Evolutionary conservation across 106 monocot species (phyloP), one percentile per base, ranked within the genome.

Genomic region (Triglochin maritima): DNA sequence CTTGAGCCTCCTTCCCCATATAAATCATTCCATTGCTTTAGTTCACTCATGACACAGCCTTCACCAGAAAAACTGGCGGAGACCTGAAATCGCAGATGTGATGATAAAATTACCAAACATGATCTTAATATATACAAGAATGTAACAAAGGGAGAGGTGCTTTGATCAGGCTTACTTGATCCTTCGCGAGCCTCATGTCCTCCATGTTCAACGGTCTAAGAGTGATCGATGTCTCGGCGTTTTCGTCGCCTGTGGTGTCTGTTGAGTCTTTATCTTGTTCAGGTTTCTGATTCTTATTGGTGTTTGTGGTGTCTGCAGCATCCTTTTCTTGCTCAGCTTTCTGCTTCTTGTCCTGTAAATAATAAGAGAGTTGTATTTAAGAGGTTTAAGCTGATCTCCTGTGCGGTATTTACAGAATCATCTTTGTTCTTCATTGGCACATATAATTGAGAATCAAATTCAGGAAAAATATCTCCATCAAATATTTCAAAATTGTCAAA

Each of bases 151-250:
- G 44, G 62, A 62, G 43, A 43, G 10, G 29, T 62, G 12, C 62
- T 4, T 11, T 5, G 44, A 12, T 7, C 12, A 16, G 46, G 66
- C 81, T 80, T 57, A 87, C 90, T 67, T 90, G 90, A 72, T 76
- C 82, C 63, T 90, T 90, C 56, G 86, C 86, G 15, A 82, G 78
- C 67, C 72, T 81, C 80, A 84, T 74, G 74, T 90, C 90, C 48
- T 78, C 78, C 84, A 90, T 90, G 49, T 72, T 87, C 63, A 90
- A 72, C 14, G 80, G 79, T 57, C 90, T 81, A 7, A 90, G 79
- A 6, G 29, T 64, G 14, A 81, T 74, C 29, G 74, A 7, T 47
- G 69, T 69, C 53, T 78, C 78, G 29, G 15, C 62, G 17, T 67
- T 67, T 50, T 75, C 72, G 69, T 58, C 78, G 11, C 75, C 66